Evolutionary conservation across 2,329 filamentous ascomycete genomes (phyloP).

Genomic region (Thelonectria olida): DNA sequence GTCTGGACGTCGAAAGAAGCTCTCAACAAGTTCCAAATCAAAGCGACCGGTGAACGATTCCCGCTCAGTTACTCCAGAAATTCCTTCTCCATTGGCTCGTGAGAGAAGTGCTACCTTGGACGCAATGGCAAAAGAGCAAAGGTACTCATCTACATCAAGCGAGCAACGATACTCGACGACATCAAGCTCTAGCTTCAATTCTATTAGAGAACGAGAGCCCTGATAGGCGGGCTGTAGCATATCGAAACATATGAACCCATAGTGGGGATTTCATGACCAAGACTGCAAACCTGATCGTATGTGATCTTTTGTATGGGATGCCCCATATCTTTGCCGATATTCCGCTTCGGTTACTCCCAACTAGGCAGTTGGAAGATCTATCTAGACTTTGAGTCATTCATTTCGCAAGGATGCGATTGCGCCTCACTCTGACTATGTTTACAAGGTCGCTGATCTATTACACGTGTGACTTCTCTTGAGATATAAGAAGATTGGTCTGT

Average conservation of each 20-base stretch:
- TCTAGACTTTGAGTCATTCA: slow-evolving; percentile 12
- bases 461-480: too few species aligned
- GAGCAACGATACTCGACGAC: slow-evolving; percentile 17
- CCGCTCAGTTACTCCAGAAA: slow-evolving; percentile 64
- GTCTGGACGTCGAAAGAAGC: slow-evolving; percentile 63
- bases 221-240: background rate
- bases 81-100: slow-evolving; percentile 61
- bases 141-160: slow-evolving; percentile 13
- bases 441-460: too few species aligned
- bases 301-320: background rate
- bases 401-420: background rate
- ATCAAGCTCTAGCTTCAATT: slow-evolving; percentile 8
- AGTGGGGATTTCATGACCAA: slow-evolving; percentile 3
- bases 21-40: slow-evolving; percentile 52
- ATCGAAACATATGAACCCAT: background rate
- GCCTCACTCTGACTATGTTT: background rate
- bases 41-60: slow-evolving; percentile 58
- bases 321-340: background rate
- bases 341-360: background rate
- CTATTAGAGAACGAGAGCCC: background rate
- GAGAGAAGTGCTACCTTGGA: slow-evolving; percentile 51
- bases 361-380: background rate
- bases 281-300: background rate
- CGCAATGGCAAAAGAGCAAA: background rate
- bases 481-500: background rate